phyloP scores from a whole-genome alignment of 2,329 filamentous ascomycete species.

The Phyllosticta paracitricarpa region DNA sequence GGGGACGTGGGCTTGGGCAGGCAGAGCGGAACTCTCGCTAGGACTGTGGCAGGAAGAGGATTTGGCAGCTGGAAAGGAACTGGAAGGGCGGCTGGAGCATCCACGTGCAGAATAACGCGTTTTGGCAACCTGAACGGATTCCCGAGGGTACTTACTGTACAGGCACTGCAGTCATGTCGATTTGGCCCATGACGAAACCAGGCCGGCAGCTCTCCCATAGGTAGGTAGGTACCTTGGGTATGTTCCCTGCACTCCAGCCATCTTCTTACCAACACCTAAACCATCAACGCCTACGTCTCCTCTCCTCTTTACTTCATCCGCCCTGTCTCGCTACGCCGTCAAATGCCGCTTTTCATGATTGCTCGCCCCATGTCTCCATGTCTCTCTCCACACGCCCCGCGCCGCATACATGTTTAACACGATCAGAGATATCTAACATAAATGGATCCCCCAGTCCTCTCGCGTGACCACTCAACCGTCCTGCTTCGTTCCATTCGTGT shows the following conservation, averaged over 20 bases:
- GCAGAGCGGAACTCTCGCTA: not conserved
- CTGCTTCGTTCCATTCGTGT: constrained; percentile 16
- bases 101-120: not conserved
- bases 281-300: not conserved
- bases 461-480: not conserved
- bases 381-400: not conserved
- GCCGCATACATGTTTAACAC: not conserved
- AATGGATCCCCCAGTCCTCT: not conserved
- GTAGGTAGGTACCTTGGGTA: too few species aligned
- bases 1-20: not conserved
- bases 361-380: not conserved
- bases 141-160: not conserved
- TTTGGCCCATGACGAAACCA: not conserved
- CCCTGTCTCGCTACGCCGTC: not conserved
- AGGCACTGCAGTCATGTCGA: not conserved
- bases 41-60: not conserved
- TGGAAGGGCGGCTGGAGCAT: not conserved
- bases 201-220: not conserved
- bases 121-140: not conserved
- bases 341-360: not conserved
- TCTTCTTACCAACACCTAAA: not conserved
- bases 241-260: too few species aligned
- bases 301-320: not conserved
- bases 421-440: not conserved
- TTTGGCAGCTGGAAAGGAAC: not conserved